A percentile compares a stretch with the other conserved stretches of the same genome.
phyloP scores from a whole-genome alignment of 345 rosid species.

The Eucalyptus grandis region DNA sequence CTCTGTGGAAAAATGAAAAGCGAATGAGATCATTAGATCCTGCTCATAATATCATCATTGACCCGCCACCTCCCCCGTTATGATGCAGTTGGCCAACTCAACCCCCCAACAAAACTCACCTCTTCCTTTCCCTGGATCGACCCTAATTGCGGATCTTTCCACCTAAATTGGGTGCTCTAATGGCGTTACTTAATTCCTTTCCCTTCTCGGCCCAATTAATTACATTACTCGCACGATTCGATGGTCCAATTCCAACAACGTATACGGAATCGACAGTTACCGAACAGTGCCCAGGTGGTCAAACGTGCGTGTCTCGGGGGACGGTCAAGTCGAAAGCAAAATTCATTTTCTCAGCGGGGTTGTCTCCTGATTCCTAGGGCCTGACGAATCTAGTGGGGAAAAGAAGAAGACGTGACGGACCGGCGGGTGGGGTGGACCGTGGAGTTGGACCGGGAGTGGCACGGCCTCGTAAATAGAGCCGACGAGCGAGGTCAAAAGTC shows the following conservation, averaged over 20 bases:
- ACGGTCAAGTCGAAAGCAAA: neutral
- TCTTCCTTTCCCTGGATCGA: neutral
- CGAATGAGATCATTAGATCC: neutral
- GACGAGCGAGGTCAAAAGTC: neutral
- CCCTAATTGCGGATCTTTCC: neutral
- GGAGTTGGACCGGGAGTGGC: neutral
- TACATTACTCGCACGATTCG: neutral
- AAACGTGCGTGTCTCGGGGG: neutral
- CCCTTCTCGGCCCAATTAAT: neutral
- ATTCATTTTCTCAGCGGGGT: neutral
- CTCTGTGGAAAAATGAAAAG: neutral
- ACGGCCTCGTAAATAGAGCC: neutral
- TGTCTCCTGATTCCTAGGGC: neutral
- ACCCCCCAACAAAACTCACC: neutral
- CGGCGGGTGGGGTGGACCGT: neutral
- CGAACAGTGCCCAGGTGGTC: neutral
- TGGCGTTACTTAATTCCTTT: neutral
- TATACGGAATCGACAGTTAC: neutral
- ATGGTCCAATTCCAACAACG: neutral
- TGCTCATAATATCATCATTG: neutral
- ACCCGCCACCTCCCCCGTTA: neutral
- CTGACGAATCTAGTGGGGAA: neutral
- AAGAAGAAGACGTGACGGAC: neutral
- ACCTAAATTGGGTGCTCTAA: neutral
- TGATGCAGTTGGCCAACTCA: neutral